Evolutionary conservation across 106 monocot genomes (phyloP).

Genomic region (Allium sativum): DNA sequence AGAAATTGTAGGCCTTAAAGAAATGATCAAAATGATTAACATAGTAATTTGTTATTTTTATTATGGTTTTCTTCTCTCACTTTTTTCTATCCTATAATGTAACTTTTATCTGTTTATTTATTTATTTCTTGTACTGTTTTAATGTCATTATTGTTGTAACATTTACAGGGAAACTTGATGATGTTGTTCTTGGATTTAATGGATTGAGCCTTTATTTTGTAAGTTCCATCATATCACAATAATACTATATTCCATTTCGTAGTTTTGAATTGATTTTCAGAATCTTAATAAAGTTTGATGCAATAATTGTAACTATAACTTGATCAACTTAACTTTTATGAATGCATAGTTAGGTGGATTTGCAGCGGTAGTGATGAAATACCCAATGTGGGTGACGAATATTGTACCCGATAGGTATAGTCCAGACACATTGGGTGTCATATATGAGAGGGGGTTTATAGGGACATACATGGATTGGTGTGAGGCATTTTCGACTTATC

Average conservation of each 20-base stretch:
- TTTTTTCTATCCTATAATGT: too few relatives aligned
- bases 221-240: conserved; percentile 5
- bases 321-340: conserved; percentile 10
- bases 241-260: too few relatives aligned
- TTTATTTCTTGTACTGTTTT: too few relatives aligned
- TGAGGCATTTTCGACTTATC: conserved; percentile 48
- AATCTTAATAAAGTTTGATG: not conserved
- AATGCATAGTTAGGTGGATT: conserved; percentile 45
- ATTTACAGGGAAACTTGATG: conserved; percentile 57
- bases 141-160: too few relatives aligned
- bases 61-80: not conserved
- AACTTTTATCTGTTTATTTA: too few relatives aligned
- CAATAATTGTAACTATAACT: not conserved
- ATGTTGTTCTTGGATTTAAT: conserved; percentile 55
- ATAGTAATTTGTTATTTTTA: conserved; percentile 29
- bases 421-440: conserved; percentile 23
- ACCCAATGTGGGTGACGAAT: conserved; percentile 47
- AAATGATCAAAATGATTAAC: too few relatives aligned
- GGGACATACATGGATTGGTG: conserved; percentile 58
- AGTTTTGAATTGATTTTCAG: not conserved
- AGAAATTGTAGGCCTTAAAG: too few relatives aligned
- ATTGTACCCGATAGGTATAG: conserved; percentile 18
- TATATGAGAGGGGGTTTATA: conserved; percentile 45
- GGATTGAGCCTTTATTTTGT: conserved; percentile 27
- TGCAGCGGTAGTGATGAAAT: conserved; percentile 29